Evolutionary conservation across 2,329 filamentous ascomycete genomes (phyloP), one percentile per base, ranked within the genome.

Genomic region (Didymella glomerata): DNA sequence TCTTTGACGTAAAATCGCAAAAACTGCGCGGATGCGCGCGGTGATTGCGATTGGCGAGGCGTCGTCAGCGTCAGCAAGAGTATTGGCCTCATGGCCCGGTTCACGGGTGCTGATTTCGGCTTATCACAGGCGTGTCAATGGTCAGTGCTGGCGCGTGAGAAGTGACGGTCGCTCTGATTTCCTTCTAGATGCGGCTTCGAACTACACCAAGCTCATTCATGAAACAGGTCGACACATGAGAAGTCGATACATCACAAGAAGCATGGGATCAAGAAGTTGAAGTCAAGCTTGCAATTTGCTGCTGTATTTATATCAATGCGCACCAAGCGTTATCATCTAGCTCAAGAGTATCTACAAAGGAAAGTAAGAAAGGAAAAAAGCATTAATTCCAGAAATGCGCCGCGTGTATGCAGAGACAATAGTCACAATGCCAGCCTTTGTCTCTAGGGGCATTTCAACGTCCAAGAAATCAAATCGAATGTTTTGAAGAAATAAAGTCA

Each of bases 371-470:
- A 48, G 28, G 25, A 45, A 54, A 55, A 28, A 57, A 9, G 32
- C 42, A 61, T 50, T 57, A 46, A 60, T 48, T 60, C 40, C 48
- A 28, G 30, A 60, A 9, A 44, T 67, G 68, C 67, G 62, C 69
- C 68, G 44, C 36, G 60, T 63, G 66, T 67, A 68, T 70, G 69
- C 68, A 67, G 65, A 49, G 58, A 44, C 45, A 64, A 32, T 24
- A 47, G 30, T 34, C 60, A 51, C 58, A 45, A 30, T 62, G 30
- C 56, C 48, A 44, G 42, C 57, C 30, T 42, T 36, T 58, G 38
- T 54, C 52, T 25, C 25, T 54, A 24, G 30, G 25, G 20, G 30
- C 48, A 49, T 44, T 59, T 60, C 16, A 50, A 14, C 45, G 20
- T 38, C 55, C 54, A 41, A 24, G 22, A 25, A 32, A 32, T 34